These are phyloP conservation scores for Bruguiera parviflora DNA, from an alignment of 345 rosid genomes.

Conservation along the genomic window DNA sequence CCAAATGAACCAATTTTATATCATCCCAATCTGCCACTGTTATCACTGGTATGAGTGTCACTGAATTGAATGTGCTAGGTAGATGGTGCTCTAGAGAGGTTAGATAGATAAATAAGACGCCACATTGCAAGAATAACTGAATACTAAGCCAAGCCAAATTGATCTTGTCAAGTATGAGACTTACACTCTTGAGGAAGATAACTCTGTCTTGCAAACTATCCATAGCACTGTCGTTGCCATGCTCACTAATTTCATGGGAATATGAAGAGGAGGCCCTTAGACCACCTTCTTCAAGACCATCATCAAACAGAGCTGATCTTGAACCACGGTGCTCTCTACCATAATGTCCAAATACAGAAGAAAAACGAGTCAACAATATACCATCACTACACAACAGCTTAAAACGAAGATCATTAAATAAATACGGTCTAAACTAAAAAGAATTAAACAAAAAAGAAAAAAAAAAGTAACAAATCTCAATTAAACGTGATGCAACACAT, in stretches of 20 bases:
- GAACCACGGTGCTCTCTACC: constrained; percentile 66
- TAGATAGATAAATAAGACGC: too few relatives aligned
- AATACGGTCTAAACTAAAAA: too few relatives aligned
- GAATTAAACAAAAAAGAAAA: too few relatives aligned
- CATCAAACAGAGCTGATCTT: constrained; percentile 61
- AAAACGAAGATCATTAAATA: too few relatives aligned
- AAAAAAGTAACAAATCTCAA: too few relatives aligned
- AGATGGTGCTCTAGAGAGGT: too few relatives aligned
- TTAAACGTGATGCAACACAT: too few relatives aligned
- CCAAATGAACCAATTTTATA: too few relatives aligned
- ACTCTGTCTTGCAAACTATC: constrained; percentile 69
- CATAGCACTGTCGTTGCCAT: constrained; percentile 65
- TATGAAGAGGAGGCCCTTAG: constrained; percentile 56
- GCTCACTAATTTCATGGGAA: constrained; percentile 49
- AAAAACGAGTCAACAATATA: not conserved
- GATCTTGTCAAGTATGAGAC: constrained; percentile 12
- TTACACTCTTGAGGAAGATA: constrained; percentile 65
- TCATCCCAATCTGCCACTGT: too few relatives aligned
- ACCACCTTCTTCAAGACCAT: constrained; percentile 84
- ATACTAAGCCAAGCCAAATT: not conserved
- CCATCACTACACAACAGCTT: too few relatives aligned
- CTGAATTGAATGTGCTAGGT: too few relatives aligned
- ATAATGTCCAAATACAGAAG: not conserved
- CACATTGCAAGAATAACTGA: not conserved
- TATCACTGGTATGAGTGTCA: too few relatives aligned